A percentile compares a stretch with the other conserved stretches of the same genome.
Conservation (phyloP, 306 rosid genomes). For the barrel medic (Medicago truncatula) region DNA sequence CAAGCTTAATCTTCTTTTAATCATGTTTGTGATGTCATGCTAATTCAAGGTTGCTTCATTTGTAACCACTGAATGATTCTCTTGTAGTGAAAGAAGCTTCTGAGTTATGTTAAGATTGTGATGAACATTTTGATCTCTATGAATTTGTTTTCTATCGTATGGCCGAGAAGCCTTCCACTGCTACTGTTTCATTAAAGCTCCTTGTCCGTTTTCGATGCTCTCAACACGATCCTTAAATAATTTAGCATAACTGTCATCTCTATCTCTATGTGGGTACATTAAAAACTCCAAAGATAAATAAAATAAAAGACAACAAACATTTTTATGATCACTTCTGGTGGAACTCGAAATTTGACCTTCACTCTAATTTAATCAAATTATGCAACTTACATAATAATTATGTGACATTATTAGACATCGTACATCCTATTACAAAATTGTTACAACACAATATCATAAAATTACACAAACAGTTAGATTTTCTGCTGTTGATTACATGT, state of each 20-base stretch:
- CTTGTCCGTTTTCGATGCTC: too few relatives aligned
- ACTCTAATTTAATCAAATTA: conserved; percentile 29
- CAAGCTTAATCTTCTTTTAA: too few relatives aligned
- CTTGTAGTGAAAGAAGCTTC: too few relatives aligned
- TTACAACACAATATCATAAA: conserved; percentile 31
- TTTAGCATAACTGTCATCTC: background rate
- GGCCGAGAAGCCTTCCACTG: too few relatives aligned
- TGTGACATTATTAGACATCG: conserved; percentile 7
- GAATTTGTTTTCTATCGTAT: too few relatives aligned
- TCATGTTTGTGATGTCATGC: background rate
- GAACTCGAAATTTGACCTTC: conserved; percentile 7
- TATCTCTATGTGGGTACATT: background rate
- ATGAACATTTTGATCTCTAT: too few relatives aligned
- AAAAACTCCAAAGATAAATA: background rate
- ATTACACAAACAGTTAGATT: conserved; percentile 30
- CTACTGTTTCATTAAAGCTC: too few relatives aligned
- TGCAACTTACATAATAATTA: conserved; percentile 5
- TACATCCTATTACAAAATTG: conserved; percentile 14
- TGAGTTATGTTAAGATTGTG: too few relatives aligned
- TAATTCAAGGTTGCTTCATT: background rate
- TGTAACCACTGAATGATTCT: too few relatives aligned
- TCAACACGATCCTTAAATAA: background rate
- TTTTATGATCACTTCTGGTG: conserved; percentile 19
- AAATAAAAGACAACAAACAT: background rate
- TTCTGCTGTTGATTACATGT: conserved; percentile 12